Evolutionary conservation across 1,139 yeast genomes (phyloP).

Genomic region (Groenewaldozyma auringiensis): DNA sequence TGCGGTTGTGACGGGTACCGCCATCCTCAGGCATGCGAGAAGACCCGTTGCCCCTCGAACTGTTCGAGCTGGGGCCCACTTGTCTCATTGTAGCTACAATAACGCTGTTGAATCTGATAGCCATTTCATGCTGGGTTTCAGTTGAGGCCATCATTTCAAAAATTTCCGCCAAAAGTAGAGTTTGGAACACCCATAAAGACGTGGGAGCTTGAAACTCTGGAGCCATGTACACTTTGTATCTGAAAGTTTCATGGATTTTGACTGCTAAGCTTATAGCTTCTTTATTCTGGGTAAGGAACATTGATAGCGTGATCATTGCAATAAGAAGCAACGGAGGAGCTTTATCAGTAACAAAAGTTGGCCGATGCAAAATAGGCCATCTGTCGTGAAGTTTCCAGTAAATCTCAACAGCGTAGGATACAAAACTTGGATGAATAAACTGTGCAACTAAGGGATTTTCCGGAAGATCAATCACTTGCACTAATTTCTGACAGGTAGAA

Average conservation of each 20-base stretch:
- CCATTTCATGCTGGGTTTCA: constrained; percentile 39
- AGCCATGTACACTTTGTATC: constrained; percentile 50
- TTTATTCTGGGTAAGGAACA: constrained; percentile 31
- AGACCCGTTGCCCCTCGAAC: constrained; percentile 8
- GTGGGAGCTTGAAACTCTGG: constrained; percentile 53
- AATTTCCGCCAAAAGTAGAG: constrained; percentile 52
- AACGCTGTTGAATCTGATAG: constrained; percentile 23
- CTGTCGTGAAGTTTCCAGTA: constrained; percentile 42
- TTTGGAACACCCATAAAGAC: constrained; percentile 56
- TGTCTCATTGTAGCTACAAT: constrained; percentile 22
- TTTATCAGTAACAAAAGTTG: constrained; percentile 46
- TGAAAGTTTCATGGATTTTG: constrained; percentile 46
- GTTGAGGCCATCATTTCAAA: constrained; percentile 52
- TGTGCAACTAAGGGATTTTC: constrained; percentile 13
- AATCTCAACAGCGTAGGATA: constrained; percentile 20
- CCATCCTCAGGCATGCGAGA: constrained; percentile 8
- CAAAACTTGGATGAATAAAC: constrained; percentile 18
- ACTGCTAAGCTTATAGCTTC: constrained; percentile 33
- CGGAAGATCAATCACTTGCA: constrained; percentile 13
- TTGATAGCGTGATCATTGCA: constrained; percentile 49
- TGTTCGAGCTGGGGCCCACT: constrained; percentile 16
- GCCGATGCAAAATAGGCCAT: constrained; percentile 50
- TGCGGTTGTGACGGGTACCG: constrained; percentile 3
- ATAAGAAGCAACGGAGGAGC: constrained; percentile 45
- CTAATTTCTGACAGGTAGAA: constrained; percentile 15